A percentile compares a stretch with the other conserved stretches of the same genome.
Evolutionary conservation across 805 yeast species (phyloP).

Genomic region (Babjeviella inositovora): DNA sequence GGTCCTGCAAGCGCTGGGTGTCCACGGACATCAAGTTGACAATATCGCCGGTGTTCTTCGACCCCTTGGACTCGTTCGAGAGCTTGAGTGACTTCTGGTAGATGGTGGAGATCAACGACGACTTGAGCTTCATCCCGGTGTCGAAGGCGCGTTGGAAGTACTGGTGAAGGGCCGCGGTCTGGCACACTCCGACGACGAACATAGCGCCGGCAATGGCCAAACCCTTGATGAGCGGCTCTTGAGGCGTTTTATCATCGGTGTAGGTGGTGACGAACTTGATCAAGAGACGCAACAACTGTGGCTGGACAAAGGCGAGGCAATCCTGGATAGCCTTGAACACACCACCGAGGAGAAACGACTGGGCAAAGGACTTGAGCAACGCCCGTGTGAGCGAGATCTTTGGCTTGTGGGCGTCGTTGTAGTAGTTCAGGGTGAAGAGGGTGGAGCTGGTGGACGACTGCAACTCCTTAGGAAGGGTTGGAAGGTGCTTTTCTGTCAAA

Average conservation of each 20-base stretch:
- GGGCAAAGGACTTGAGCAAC: constrained; percentile 57
- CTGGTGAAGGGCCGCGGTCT: constrained; percentile 65
- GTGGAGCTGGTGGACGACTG: constrained; percentile 35
- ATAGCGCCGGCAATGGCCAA: constrained; percentile 59
- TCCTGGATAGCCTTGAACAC: constrained; percentile 63
- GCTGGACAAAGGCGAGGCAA: constrained; percentile 71
- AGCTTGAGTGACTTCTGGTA: constrained; percentile 54
- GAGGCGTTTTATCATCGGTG: constrained; percentile 12
- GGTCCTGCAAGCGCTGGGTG: constrained; percentile 74
- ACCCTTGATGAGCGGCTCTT: constrained; percentile 51
- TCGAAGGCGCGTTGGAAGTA: constrained; percentile 64
- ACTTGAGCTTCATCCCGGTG: constrained; percentile 61
- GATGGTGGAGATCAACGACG: constrained; percentile 50
- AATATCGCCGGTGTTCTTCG: constrained; percentile 79
- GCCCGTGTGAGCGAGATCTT: too few relatives aligned
- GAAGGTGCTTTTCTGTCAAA: constrained; percentile 50
- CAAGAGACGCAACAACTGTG: constrained; percentile 57
- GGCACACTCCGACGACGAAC: constrained; percentile 65
- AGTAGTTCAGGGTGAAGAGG: constrained; percentile 45
- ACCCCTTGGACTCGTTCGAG: constrained; percentile 56
- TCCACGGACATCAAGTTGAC: constrained; percentile 93
- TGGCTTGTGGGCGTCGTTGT: too few relatives aligned
- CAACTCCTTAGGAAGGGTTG: constrained; percentile 56
- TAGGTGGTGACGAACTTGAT: constrained; percentile 45
- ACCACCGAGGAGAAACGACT: constrained; percentile 55